Evolutionary conservation across 1,284 basidiomycete species (phyloP), one percentile per base, ranked within the genome.

Genomic region (Takashimella tepidaria): DNA sequence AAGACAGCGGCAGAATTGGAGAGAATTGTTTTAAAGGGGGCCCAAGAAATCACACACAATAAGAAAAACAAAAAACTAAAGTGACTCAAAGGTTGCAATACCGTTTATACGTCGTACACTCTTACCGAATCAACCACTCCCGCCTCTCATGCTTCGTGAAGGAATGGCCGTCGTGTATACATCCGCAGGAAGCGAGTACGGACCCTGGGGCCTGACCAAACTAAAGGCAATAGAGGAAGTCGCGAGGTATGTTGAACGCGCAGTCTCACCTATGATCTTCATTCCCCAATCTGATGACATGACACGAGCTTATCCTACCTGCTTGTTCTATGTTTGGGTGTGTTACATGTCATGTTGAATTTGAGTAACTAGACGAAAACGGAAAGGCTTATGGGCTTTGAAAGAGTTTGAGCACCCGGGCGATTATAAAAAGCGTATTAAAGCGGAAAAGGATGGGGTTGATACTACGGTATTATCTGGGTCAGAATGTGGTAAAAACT

Each of bases 141-240:
- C 86, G 0, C 66, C 88, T 5, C 83, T 88, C 61, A 91, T 93
- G 88, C 74, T 93, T 1, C 80, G 79, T 19, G 81, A 83, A 0
- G 90, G 90, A 3, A 84, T 84, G 77, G 91, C 79, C 0, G 81
- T 82, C 0, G 84, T 84, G 0, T 95, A 93, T 64, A 81, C 82
- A 53, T 84, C 86, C 67, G 78, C 80, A 11, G 87, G 87, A 2
- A 89, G 87, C 5, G 87, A 87, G 62, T 89, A 92, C 60, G 90
- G 87, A 1, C 73, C 78, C 8, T 79, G 79, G 73, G 84, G 84
- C 0, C 80, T 85, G 53, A 84, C 84, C 2, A 78, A 77, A 48
- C 86, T 85, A 72, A 67, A 85, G 53, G 69, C 70, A 22, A 64
- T 82, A 3, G 83, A 89, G 69, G 76, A 69, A 3, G 79, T 83